Evolutionary conservation across 768 basidiomycete species (phyloP).

Genomic region (Cyathus striatus): DNA sequence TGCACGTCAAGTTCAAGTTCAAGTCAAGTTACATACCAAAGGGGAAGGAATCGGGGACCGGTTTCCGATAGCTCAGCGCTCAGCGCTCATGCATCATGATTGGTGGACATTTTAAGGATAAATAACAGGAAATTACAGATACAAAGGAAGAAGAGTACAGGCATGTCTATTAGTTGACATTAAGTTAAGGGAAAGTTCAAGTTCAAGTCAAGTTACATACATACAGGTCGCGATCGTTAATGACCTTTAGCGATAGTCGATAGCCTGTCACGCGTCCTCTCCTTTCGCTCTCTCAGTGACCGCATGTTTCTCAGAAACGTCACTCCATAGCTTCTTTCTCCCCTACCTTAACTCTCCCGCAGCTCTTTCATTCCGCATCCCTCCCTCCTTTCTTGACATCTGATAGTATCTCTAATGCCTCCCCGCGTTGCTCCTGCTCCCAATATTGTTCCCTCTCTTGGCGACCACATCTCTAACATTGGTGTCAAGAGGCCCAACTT

Average conservation of each 20-base stretch:
- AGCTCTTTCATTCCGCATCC: constrained; percentile 1
- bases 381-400: constrained; percentile 7
- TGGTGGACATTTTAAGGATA: constrained; percentile 3
- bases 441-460: constrained; percentile 18
- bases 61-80: constrained; percentile 63
- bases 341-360: neutral
- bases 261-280: too few species aligned
- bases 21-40: neutral
- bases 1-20: too few species aligned
- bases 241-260: too few species aligned
- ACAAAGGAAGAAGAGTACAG: constrained; percentile 1
- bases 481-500: constrained; percentile 37
- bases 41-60: constrained; percentile 37
- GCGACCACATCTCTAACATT: constrained; percentile 42
- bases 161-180: neutral
- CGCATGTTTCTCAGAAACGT: too few species aligned
- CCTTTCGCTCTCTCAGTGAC: too few species aligned
- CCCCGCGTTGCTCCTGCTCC: constrained; percentile 23
- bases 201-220: too few species aligned
- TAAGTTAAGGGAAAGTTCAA: too few species aligned
- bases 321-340: too few species aligned
- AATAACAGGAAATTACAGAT: constrained; percentile 1
- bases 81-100: too few species aligned
- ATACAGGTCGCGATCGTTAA: too few species aligned
- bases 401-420: constrained; percentile 37